A percentile compares a stretch with the other conserved stretches of the same genome.
Evolutionary conservation across 1,284 basidiomycete genomes (phyloP).

Genomic region (Ustilago nuda): DNA sequence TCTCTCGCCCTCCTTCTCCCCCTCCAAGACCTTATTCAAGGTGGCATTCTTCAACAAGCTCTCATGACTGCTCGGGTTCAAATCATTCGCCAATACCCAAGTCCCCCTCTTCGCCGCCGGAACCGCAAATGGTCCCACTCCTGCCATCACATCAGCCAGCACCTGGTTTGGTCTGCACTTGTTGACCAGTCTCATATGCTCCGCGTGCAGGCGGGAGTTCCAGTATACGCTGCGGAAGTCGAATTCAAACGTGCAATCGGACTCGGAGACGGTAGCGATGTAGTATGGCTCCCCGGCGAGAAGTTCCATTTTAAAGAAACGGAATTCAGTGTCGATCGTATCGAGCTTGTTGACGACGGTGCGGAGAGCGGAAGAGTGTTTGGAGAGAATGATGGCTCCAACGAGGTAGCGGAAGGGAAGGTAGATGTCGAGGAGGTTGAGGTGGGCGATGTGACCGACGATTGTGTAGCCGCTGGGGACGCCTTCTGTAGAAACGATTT

Average conservation of each 20-base stretch:
- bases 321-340: conserved; percentile 85
- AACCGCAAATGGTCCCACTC: conserved; percentile 95
- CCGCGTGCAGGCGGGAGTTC: conserved; percentile 93
- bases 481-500: conserved; percentile 72
- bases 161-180: conserved; percentile 77
- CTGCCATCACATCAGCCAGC: conserved; percentile 93
- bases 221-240: conserved; percentile 97
- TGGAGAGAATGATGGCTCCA: conserved; percentile 79
- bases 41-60: conserved; percentile 73
- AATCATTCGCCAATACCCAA: conserved; percentile 86
- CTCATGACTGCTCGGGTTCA: conserved; percentile 88
- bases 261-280: conserved; percentile 73
- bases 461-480: conserved; percentile 88
- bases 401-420: conserved; percentile 90
- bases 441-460: conserved; percentile 88
- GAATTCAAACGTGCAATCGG: conserved; percentile 87
- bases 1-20: conserved; percentile 1
- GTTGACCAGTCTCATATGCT: conserved; percentile 86
- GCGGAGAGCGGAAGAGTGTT: conserved; percentile 75
- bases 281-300: conserved; percentile 89
- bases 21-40: conserved; percentile 53
- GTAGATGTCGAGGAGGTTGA: conserved; percentile 91
- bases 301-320: conserved; percentile 97
- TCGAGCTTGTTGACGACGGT: conserved; percentile 98
- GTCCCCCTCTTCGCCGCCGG: conserved; percentile 87